A percentile compares a stretch with the other conserved stretches of the same genome.
phyloP scores from a whole-genome alignment of 225 moss, liverwort and hornwort genomes.

The Antitrichia curtipendula region DNA sequence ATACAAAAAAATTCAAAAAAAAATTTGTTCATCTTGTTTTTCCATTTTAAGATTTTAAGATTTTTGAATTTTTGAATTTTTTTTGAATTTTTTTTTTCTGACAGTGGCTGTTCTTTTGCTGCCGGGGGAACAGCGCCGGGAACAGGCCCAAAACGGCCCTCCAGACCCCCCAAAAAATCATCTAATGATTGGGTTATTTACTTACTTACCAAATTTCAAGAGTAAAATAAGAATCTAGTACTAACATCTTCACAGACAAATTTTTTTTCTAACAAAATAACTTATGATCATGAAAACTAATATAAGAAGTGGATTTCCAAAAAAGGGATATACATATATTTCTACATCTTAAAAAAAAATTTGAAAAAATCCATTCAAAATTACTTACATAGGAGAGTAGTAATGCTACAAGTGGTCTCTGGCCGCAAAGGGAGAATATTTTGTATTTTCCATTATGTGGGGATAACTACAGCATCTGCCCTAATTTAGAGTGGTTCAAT shows the following conservation, averaged over 20 bases:
- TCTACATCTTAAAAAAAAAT: no score
- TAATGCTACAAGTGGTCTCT: background rate
- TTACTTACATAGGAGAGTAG: background rate
- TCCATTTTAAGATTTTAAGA: no score
- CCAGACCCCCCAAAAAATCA: no score
- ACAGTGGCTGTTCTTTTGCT: no score
- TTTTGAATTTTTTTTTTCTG: no score
- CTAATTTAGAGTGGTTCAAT: background rate
- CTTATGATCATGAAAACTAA: background rate
- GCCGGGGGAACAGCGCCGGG: no score
- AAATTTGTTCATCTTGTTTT: no score
- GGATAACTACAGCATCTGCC: background rate
- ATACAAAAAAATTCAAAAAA: no score
- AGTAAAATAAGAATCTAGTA: background rate
- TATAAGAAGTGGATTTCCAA: no score
- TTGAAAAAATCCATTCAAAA: background rate
- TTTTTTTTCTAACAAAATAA: background rate
- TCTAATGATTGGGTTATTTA: background rate
- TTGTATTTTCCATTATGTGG: background rate
- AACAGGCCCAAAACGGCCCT: no score
- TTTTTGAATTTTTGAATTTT: no score
- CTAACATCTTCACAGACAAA: background rate
- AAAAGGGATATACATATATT: no score
- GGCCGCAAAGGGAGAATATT: rapidly evolving
- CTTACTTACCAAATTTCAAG: background rate